phyloP scores from a whole-genome alignment of 306 rosid genomes.

The Gillenia trifoliata region DNA sequence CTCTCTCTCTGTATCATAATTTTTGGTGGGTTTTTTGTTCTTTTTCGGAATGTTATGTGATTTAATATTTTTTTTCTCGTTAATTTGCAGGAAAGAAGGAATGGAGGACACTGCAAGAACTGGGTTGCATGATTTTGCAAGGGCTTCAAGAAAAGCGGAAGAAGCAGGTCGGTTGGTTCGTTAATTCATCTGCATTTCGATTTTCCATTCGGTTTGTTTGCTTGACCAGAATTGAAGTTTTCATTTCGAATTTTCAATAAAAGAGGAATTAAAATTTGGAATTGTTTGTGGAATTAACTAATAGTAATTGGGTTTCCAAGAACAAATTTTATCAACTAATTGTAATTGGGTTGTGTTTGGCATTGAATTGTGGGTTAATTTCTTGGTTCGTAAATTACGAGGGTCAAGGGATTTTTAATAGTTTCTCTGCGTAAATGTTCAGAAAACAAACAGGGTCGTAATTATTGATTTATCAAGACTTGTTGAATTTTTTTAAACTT shows the following conservation, averaged over 20 bases:
- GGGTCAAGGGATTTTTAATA: too few relatives aligned
- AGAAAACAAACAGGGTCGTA: neutral
- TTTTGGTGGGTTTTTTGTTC: conserved; percentile 9
- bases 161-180: conserved; percentile 60
- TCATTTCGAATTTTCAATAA: neutral
- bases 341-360: neutral
- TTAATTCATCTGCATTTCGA: neutral
- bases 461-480: neutral
- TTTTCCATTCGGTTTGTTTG: neutral
- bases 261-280: neutral
- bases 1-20: neutral
- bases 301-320: neutral
- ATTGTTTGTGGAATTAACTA: neutral
- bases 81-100: conserved; percentile 12
- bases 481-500: neutral
- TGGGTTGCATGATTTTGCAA: conserved; percentile 53
- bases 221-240: neutral
- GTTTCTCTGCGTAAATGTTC: neutral
- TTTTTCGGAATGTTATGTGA: neutral
- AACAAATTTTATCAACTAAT: neutral
- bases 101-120: conserved; percentile 48
- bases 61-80: neutral
- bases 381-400: conserved; percentile 3
- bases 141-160: conserved; percentile 95
- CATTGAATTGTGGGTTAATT: neutral